phyloP scores from a whole-genome alignment of 495 filamentous ascomycete genomes.

The Lophiostoma macrostomum region DNA sequence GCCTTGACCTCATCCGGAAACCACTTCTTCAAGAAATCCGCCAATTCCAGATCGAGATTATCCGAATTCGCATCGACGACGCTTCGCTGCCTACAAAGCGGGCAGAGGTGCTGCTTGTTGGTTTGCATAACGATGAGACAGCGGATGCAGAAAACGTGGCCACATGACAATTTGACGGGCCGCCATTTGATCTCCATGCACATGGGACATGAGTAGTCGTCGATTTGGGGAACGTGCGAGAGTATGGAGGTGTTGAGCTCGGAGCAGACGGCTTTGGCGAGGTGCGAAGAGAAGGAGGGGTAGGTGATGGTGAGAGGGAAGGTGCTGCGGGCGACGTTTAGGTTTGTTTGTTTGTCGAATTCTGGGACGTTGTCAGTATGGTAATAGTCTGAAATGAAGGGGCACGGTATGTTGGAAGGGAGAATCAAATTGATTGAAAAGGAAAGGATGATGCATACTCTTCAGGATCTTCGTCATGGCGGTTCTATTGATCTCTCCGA shows the following conservation, averaged over 20 bases:
- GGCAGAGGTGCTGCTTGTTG: constrained; percentile 56
- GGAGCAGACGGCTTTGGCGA: constrained; percentile 65
- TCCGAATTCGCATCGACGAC: constrained; percentile 58
- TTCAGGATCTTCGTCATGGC: constrained; percentile 76
- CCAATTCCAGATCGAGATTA: constrained; percentile 62
- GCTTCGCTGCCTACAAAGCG: constrained; percentile 61
- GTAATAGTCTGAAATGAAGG: not conserved
- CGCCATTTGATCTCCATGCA: constrained; percentile 65
- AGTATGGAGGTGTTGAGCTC: constrained; percentile 63
- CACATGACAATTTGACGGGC: constrained; percentile 63
- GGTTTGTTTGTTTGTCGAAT: constrained; percentile 73
- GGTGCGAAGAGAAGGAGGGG: constrained; percentile 51
- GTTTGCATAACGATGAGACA: constrained; percentile 70
- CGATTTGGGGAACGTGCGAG: constrained; percentile 62
- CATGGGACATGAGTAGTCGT: constrained; percentile 72
- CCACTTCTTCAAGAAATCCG: constrained; percentile 60
- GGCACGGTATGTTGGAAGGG: no score
- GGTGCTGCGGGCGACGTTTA: constrained; percentile 54
- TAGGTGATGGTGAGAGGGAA: constrained; percentile 54
- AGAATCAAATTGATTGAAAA: no score
- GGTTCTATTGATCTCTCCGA: constrained; percentile 68
- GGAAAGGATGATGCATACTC: constrained; percentile 48
- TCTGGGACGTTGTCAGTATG: constrained; percentile 46
- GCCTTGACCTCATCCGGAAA: constrained; percentile 68
- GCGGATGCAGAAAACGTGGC: constrained; percentile 67